Evolutionary conservation across 2,329 filamentous ascomycete species (phyloP), one percentile per base, ranked within the genome.

Genomic region (Pezicula rhizophila): DNA sequence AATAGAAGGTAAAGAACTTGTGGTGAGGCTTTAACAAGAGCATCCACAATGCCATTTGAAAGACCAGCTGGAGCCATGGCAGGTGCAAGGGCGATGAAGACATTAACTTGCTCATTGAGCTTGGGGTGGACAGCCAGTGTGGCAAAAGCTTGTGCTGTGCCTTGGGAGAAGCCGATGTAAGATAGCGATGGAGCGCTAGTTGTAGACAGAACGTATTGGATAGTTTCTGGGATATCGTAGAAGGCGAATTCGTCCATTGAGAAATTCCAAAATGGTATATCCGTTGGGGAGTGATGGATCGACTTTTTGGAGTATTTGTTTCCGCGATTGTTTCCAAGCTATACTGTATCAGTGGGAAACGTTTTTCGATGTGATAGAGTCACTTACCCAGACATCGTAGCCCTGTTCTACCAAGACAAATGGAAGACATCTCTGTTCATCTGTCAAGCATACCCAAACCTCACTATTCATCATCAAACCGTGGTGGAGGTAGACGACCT

Each of bases 231-330:
- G 51, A 99, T 96, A 66, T 99, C 93, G 65, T 97, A 83, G 62
- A 99, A 95, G 42, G 93, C 93, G 64, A 99, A 99, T 64, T 99
- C 88, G 65, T 99, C 93, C 64, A 99, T 97, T 45, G 89, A 96
- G 65, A 99, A 99, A 66, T 96, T 85, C 93, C 93, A 99, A 67
- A 99, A 99, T 12, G 80, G 76, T 34, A 77, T 72, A 2, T 87
- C 85, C 1, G 81, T 85, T 0, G 93, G 91, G 0, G 89, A 85
- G 54, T 76, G 74, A 51, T 84, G 78, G 45, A 91, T 80, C 2
- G 84, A 91, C 70, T 99, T 99, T 68, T 97, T 99, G 41, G 90
- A 96, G 70, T 99, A 99, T 66, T 99, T 99, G 77, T 99, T 99
- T 44, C 93, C 93, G 33, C 93, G 84, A 63, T 99, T 99, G 68